Evolutionary conservation across 352 stramenopile genomes (phyloP).

Genomic region (Pythium apleroticum): DNA sequence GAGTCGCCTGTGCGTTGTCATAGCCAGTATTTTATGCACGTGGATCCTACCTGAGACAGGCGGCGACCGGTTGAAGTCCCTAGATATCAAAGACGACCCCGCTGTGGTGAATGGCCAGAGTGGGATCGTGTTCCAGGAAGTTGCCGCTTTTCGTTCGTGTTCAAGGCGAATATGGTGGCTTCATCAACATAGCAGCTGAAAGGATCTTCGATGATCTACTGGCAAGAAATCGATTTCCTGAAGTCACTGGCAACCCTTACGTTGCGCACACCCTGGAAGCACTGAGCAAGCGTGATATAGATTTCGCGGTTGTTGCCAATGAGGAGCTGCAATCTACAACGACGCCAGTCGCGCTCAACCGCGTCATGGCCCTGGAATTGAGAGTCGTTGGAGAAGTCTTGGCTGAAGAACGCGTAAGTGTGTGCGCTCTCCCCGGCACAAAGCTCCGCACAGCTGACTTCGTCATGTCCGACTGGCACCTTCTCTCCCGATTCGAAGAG

Average conservation of each 20-base stretch:
- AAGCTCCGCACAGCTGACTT: conserved; percentile 5
- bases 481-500: conserved; percentile 4
- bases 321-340: conserved; percentile 4
- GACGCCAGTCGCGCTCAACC: not conserved
- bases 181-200: not conserved
- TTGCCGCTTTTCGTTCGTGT: too few relatives aligned
- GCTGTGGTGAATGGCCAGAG: too few relatives aligned
- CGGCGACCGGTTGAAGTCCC: too few relatives aligned
- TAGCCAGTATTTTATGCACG: too few relatives aligned
- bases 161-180: not conserved
- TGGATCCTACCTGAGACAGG: too few relatives aligned
- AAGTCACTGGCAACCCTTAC: not conserved
- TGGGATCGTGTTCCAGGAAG: too few relatives aligned
- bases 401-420: not conserved
- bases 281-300: not conserved
- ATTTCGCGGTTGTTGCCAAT: not conserved
- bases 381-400: conserved; percentile 11
- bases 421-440: conserved; percentile 9
- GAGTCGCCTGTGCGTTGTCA: too few relatives aligned
- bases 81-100: too few relatives aligned
- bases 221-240: not conserved
- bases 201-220: not conserved
- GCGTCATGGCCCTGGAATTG: not conserved
- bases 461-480: conserved; percentile 14
- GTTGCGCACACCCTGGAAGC: not conserved